Base-by-base conservation (phyloP, 371 early-diverging fungal genomes). In the Apophysomyces trapeziformis region DNA sequence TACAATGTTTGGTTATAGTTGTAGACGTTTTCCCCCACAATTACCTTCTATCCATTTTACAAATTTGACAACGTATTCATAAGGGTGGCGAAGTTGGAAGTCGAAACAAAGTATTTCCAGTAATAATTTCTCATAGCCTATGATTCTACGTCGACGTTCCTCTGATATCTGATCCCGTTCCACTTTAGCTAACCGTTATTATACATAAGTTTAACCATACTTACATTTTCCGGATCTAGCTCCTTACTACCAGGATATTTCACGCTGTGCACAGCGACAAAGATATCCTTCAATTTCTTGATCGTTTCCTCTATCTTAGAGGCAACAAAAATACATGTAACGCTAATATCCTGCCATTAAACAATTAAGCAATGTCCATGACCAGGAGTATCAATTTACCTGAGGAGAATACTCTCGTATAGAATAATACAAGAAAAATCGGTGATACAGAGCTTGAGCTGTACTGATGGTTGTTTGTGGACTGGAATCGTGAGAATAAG, bases 231-330 rank as follows among this genome's bases (percentile, higher is more conserved):
- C 32, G 85, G 79, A 63, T 88, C 89, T 47, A 87, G 70, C 66
- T 88, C 87, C 57, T 83, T 72, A 43, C 71, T 79, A 11, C 79
- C 78, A 4, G 88, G 87, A 59, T 89, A 79, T 61, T 80, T 73
- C 12, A 85, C 83, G 56, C 79, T 75, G 44, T 88, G 87, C 0
- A 87, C 87, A 44, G 85, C 89, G 5, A 87, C 83, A 68, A 88
- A 76, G 16, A 93, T 89, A 64, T 93, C 92, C 68, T 88, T 88
- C 38, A 91, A 78, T 59, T 87, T 88, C 61, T 93, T 93, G 66
- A 88, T 82, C 0, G 91, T 92, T 58, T 93, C 93, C 61, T 93
- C 91, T 61, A 91, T 88, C 62, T 93, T 93, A 35, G 86, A 87
- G 3, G 91, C 90, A 1, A 91, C 92, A 71, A 90, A 90, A 12